phyloP scores from a whole-genome alignment of 371 early-diverging fungal genomes.

The Capillidium rhysosporum region DNA sequence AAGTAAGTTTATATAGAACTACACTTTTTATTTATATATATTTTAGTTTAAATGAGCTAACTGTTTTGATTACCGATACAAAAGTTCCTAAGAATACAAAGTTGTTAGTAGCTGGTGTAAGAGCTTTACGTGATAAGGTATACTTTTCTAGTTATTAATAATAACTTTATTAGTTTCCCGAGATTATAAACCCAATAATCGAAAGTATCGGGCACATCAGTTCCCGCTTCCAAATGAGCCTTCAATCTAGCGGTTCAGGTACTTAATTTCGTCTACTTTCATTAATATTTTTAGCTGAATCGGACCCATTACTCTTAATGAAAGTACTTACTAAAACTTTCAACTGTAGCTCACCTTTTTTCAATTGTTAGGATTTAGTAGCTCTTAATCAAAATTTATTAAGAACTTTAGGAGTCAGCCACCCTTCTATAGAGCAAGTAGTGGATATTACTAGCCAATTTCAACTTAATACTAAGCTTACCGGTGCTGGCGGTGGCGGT shows the following conservation, averaged over 20 bases:
- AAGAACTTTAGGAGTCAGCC: conserved; percentile 57
- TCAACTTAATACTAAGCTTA: conserved; percentile 64
- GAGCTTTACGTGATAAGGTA: conserved; percentile 29
- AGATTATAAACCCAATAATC: neutral
- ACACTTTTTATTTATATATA: neutral
- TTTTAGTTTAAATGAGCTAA: conserved; percentile 7
- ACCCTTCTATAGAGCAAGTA: conserved; percentile 59
- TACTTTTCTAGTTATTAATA: neutral
- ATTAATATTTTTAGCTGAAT: neutral
- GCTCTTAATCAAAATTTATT: conserved; percentile 66
- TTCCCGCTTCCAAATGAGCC: neutral
- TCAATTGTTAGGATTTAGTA: conserved; percentile 38
- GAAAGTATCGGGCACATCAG: neutral
- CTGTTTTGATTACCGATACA: conserved; percentile 70
- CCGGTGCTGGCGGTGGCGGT: conserved; percentile 97
- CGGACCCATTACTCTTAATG: neutral
- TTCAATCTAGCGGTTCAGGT: no score
- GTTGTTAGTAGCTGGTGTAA: conserved; percentile 64
- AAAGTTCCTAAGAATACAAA: conserved; percentile 74
- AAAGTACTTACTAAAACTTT: neutral
- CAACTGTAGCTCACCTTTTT: neutral
- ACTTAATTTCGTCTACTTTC: neutral
- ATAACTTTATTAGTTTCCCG: neutral
- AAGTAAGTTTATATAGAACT: neutral
- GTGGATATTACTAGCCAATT: conserved; percentile 32